These are phyloP conservation scores for Cyphellophora attinorum DNA, from an alignment of 2,329 filamentous ascomycete species.

Conservation along the genomic window DNA sequence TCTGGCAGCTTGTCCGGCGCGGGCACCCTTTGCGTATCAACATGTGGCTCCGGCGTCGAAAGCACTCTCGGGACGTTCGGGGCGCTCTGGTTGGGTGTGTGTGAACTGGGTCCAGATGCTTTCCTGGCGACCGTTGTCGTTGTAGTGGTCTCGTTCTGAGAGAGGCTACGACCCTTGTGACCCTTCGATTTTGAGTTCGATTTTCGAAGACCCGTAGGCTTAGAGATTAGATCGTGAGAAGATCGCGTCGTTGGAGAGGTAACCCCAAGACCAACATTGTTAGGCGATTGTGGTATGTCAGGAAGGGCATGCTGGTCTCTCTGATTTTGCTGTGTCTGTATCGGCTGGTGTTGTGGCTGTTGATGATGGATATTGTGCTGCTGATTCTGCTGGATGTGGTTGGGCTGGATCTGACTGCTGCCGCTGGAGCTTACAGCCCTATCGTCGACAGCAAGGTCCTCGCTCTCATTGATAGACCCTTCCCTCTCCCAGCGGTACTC, in stretches of 20 bases:
- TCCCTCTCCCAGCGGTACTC: conserved; percentile 26
- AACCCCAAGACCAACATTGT: too few species aligned
- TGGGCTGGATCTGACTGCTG: conserved; percentile 41
- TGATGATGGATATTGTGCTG: conserved; percentile 3
- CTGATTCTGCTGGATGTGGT: neutral
- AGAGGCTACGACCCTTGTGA: neutral
- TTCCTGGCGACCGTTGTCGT: conserved; percentile 1
- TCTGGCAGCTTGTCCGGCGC: conserved; percentile 32
- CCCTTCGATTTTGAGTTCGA: neutral
- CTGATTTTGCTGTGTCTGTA: neutral
- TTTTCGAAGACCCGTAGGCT: neutral
- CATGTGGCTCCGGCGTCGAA: conserved; percentile 15
- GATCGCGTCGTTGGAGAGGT: too few species aligned
- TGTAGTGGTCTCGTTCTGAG: too few species aligned
- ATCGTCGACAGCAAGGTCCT: conserved; percentile 34
- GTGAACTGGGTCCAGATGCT: conserved; percentile 7
- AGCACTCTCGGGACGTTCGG: conserved; percentile 15
- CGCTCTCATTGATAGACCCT: conserved; percentile 19
- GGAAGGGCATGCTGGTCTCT: too few species aligned
- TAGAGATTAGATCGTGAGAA: too few species aligned
- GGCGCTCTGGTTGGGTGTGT: conserved; percentile 13
- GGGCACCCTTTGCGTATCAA: neutral
- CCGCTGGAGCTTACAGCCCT: conserved; percentile 56
- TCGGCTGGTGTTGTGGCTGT: conserved; percentile 2
- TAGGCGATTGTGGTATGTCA: neutral